A percentile compares a stretch with the other conserved stretches of the same genome.
Conservation (phyloP, 768 basidiomycete genomes). For the Mycena metata region DNA sequence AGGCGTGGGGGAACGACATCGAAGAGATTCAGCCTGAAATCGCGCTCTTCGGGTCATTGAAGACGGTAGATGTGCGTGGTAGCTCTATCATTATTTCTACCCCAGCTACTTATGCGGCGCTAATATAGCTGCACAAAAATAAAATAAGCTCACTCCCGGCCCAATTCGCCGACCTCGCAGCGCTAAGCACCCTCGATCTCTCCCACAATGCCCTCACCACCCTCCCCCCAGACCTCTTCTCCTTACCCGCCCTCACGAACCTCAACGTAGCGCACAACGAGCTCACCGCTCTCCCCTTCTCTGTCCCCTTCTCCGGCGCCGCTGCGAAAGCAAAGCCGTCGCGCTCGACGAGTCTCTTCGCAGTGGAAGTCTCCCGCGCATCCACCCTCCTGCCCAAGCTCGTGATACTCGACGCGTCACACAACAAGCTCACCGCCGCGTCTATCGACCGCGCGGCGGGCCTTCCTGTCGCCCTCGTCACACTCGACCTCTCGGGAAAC, state of each 20-base stretch:
- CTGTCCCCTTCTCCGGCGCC: constrained; percentile 63
- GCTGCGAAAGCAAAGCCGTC: constrained; percentile 41
- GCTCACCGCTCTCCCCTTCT: constrained; percentile 72
- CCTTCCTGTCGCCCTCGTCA: constrained; percentile 68
- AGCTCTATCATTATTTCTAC: not conserved
- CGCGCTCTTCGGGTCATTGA: constrained; percentile 86
- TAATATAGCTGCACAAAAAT: constrained; percentile 76
- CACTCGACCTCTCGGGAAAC: constrained; percentile 76
- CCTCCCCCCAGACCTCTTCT: constrained; percentile 74
- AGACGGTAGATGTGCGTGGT: constrained; percentile 80
- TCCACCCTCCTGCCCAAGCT: constrained; percentile 76
- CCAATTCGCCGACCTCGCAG: constrained; percentile 76
- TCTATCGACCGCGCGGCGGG: constrained; percentile 59
- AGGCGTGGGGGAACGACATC: constrained; percentile 87
- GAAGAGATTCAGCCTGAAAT: constrained; percentile 85
- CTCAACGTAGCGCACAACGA: constrained; percentile 83
- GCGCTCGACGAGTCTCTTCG: constrained; percentile 71
- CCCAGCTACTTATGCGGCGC: not conserved
- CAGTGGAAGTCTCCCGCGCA: constrained; percentile 72
- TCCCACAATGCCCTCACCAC: constrained; percentile 77
- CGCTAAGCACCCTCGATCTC: constrained; percentile 77
- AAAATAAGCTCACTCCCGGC: constrained; percentile 71
- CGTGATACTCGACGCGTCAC: constrained; percentile 70
- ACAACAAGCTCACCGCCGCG: constrained; percentile 72
- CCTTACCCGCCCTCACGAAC: constrained; percentile 74